A percentile compares a stretch with the other conserved stretches of the same genome.
phyloP scores from a whole-genome alignment of 208 protist species.

The Trypanosoma boissoni region DNA sequence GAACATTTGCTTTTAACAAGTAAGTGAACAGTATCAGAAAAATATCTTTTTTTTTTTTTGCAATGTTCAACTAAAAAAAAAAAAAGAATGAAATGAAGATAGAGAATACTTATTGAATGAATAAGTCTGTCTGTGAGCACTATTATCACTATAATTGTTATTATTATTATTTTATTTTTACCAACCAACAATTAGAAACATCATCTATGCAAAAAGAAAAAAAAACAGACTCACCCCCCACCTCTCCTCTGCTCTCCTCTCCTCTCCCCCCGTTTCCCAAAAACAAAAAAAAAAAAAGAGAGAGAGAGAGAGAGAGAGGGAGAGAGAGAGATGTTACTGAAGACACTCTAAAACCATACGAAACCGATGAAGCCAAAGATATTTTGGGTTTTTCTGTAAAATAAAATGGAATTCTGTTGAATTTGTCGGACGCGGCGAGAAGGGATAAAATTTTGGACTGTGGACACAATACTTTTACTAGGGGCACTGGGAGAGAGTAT shows the following conservation, averaged over 20 bases:
- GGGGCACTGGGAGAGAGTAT: too few relatives aligned
- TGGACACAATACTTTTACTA: not conserved
- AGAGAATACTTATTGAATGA: constrained; percentile 2
- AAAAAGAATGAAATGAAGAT: not conserved
- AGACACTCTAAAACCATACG: not conserved
- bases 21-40: too few relatives aligned
- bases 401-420: not conserved
- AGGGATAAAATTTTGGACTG: too few relatives aligned
- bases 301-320: not conserved
- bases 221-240: not conserved
- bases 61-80: not conserved
- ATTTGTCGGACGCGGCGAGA: too few relatives aligned
- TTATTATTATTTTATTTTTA: too few relatives aligned
- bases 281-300: not conserved
- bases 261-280: too few relatives aligned
- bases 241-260: too few relatives aligned
- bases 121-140: too few relatives aligned
- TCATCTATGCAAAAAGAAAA: too few relatives aligned
- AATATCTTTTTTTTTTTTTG: constrained; percentile 19
- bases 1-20: too few relatives aligned
- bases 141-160: too few relatives aligned
- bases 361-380: not conserved
- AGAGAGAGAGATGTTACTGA: not conserved
- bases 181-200: too few relatives aligned
- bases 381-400: not conserved